These are phyloP conservation scores for Trametes polyzona DNA, from an alignment of 1,284 basidiomycete species.

Conservation along the genomic window DNA sequence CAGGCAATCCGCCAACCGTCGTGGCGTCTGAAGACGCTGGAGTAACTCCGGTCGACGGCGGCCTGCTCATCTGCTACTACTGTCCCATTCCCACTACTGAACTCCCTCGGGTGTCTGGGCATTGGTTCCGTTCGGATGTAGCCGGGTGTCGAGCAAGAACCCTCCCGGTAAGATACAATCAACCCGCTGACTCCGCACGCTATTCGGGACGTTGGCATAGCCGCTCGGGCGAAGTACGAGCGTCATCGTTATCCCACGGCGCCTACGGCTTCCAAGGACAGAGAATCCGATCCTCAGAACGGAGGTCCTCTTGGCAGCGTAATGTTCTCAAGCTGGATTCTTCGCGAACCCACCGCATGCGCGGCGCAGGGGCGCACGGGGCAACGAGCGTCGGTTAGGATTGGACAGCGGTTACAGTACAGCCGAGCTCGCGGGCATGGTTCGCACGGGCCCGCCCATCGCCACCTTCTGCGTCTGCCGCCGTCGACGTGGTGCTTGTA, in stretches of 20 bases:
- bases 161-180: not conserved
- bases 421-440: not conserved
- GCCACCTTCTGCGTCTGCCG: not conserved
- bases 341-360: not conserved
- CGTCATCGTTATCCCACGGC: not conserved
- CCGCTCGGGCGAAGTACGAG: not conserved
- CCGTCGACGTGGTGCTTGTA: not conserved
- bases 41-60: too few relatives aligned
- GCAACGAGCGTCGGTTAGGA: not conserved
- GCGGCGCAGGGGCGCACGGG: not conserved
- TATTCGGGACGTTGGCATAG: not conserved
- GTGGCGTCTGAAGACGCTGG: not conserved
- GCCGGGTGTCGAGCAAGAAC: not conserved
- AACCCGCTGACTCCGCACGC: not conserved
- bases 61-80: too few relatives aligned
- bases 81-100: too few relatives aligned
- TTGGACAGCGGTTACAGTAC: not conserved
- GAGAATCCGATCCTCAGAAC: not conserved
- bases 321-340: not conserved
- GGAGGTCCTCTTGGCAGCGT: not conserved
- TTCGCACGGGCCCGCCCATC: not conserved
- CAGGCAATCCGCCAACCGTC: not conserved
- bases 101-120: too few relatives aligned
- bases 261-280: not conserved
- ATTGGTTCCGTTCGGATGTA: too few relatives aligned